phyloP scores from a whole-genome alignment of 192 early-diverging fungal species.

The Umbelopsis isabellina region DNA sequence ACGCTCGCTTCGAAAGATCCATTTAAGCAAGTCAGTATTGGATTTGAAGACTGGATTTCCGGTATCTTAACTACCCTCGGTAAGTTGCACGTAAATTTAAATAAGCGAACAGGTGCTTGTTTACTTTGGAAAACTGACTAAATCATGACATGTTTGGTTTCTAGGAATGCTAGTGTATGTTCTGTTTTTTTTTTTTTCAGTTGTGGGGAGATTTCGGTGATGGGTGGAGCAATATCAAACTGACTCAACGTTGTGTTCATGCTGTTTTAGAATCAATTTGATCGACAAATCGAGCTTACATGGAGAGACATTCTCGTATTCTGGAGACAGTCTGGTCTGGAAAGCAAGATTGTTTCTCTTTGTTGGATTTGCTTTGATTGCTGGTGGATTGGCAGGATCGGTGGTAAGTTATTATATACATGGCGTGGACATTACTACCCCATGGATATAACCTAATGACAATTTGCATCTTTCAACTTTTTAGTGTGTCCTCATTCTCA shows the following conservation, averaged over 20 bases:
- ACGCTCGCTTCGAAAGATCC: conserved; percentile 37
- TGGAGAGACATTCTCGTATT: conserved; percentile 49
- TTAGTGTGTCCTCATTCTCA: conserved; percentile 7
- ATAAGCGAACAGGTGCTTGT: not conserved
- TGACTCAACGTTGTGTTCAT: not conserved
- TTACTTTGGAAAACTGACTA: not conserved
- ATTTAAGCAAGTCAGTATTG: conserved; percentile 35
- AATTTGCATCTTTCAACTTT: not conserved
- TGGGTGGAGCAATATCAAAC: too few species aligned
- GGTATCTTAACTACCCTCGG: conserved; percentile 57
- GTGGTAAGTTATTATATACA: conserved; percentile 39
- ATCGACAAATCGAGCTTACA: conserved; percentile 55
- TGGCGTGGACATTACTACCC: not conserved
- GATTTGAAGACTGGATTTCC: conserved; percentile 66
- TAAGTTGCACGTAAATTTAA: not conserved
- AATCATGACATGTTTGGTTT: not conserved
- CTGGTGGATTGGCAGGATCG: conserved; percentile 62
- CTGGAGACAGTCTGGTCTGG: conserved; percentile 45
- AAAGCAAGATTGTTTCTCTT: conserved; percentile 57
- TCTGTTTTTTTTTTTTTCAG: not conserved
- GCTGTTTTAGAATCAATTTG: conserved; percentile 48
- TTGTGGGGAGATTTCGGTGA: too few species aligned
- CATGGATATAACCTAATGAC: not conserved
- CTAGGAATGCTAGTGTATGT: conserved; percentile 60
- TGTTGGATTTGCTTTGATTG: conserved; percentile 62